These are phyloP conservation scores for Solanum paucissectum DNA, from an alignment of 257 asterid genomes.

Conservation along the genomic window DNA sequence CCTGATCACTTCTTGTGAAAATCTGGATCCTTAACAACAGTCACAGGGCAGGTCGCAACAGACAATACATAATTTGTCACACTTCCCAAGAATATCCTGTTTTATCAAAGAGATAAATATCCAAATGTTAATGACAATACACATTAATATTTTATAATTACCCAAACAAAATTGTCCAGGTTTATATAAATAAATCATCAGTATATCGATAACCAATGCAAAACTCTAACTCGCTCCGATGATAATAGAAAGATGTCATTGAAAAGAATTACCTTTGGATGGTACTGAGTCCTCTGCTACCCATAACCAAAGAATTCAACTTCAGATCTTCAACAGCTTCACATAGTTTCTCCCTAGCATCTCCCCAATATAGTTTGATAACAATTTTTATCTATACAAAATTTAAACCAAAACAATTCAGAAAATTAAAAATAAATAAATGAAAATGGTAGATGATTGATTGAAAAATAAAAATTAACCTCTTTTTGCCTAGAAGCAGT, in stretches of 20 bases:
- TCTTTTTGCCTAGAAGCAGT: slow-evolving; percentile 79
- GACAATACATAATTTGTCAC: slow-evolving; percentile 58
- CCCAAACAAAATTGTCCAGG: too few relatives aligned
- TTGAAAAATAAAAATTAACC: slow-evolving; percentile 19
- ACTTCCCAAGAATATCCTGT: slow-evolving; percentile 72
- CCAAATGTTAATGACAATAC: neutral
- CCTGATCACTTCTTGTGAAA: slow-evolving; percentile 31
- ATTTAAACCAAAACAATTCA: neutral
- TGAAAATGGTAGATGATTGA: neutral
- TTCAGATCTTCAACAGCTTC: slow-evolving; percentile 57
- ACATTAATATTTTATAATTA: too few relatives aligned
- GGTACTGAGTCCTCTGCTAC: slow-evolving; percentile 75
- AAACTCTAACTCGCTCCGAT: too few relatives aligned
- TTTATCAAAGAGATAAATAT: neutral
- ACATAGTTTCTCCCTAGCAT: slow-evolving; percentile 75
- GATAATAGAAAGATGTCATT: neutral
- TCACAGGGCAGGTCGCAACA: slow-evolving; percentile 58
- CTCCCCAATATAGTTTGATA: slow-evolving; percentile 73
- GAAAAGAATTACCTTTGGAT: slow-evolving; percentile 34
- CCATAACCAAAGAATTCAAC: slow-evolving; percentile 70
- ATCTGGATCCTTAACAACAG: slow-evolving; percentile 66
- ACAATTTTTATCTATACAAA: slow-evolving; percentile 47
- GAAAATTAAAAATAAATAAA: neutral
- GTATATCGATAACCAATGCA: too few relatives aligned
- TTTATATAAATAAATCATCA: too few relatives aligned